Percentiles rank a stretch among this genome's conserved stretches.
phyloP scores from a whole-genome alignment of 2,329 filamentous ascomycete species.

The Aspergillus hiratsukae region DNA sequence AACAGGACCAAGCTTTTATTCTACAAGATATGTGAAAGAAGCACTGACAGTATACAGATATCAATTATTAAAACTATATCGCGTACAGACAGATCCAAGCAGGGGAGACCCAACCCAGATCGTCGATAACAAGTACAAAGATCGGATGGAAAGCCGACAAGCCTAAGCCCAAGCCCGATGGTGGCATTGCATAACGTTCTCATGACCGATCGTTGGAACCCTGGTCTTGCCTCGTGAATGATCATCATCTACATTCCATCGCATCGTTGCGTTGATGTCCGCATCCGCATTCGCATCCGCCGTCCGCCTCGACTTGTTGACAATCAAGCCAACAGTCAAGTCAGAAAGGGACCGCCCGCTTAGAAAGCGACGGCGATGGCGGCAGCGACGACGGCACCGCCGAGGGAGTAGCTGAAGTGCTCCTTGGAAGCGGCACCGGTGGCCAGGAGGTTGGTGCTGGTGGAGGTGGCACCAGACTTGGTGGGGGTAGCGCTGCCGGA shows the following conservation, averaged over 20 bases:
- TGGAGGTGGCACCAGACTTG: not conserved
- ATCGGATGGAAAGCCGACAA: not conserved
- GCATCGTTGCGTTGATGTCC: not conserved
- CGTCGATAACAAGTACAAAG: not conserved
- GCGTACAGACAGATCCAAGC: not conserved
- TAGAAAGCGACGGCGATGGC: not conserved
- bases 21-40: not conserved
- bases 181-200: not conserved
- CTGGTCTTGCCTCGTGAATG: not conserved
- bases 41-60: not conserved
- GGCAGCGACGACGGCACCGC: constrained; percentile 4
- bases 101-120: not conserved
- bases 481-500: constrained; percentile 3
- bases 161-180: not conserved
- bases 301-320: not conserved
- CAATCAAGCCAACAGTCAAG: not conserved
- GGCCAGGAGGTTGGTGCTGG: not conserved
- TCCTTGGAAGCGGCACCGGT: constrained; percentile 4
- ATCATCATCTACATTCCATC: not conserved
- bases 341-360: not conserved
- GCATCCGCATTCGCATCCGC: not conserved
- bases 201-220: not conserved
- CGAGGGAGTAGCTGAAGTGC: constrained; percentile 2
- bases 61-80: not conserved
- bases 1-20: not conserved